These are phyloP conservation scores for Hyphopichia fennica DNA, from an alignment of 1,139 yeast genomes.

Conservation along the genomic window DNA sequence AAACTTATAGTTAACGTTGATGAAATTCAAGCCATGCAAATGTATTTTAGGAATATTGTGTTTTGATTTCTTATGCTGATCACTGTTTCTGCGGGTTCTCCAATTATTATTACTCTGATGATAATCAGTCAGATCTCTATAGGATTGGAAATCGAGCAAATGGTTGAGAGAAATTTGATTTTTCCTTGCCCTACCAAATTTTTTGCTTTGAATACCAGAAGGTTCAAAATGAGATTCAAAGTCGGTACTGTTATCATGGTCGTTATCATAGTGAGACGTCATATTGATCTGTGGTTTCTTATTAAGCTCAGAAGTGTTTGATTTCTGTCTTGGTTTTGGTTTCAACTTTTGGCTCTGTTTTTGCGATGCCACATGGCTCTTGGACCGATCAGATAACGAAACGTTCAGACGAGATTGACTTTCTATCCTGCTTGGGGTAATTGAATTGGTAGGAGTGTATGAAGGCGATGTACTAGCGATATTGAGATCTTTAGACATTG, in stretches of 20 bases:
- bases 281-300: neutral
- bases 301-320: neutral
- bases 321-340: neutral
- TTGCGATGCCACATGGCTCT: neutral
- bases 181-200: slow-evolving; percentile 35
- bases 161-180: slow-evolving; percentile 65
- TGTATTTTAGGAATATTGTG: slow-evolving; percentile 24
- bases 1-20: slow-evolving; percentile 84
- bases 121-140: slow-evolving; percentile 49
- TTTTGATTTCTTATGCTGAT: slow-evolving; percentile 3
- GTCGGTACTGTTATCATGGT: neutral
- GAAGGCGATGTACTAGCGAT: neutral
- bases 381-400: neutral
- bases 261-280: neutral
- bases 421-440: neutral
- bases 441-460: too few relatives aligned
- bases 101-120: slow-evolving; percentile 15
- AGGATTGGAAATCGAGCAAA: slow-evolving; percentile 60
- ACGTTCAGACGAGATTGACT: neutral
- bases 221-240: neutral
- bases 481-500: neutral
- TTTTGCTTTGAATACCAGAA: slow-evolving; percentile 2
- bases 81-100: slow-evolving; percentile 6
- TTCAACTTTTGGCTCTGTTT: slow-evolving; percentile 1
- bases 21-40: slow-evolving; percentile 69